Percentiles rank a stretch among this genome's conserved stretches.
These are phyloP conservation scores for Beauveria pseudobassiana DNA, from an alignment of 2,329 filamentous ascomycete genomes.

Conservation along the genomic window DNA sequence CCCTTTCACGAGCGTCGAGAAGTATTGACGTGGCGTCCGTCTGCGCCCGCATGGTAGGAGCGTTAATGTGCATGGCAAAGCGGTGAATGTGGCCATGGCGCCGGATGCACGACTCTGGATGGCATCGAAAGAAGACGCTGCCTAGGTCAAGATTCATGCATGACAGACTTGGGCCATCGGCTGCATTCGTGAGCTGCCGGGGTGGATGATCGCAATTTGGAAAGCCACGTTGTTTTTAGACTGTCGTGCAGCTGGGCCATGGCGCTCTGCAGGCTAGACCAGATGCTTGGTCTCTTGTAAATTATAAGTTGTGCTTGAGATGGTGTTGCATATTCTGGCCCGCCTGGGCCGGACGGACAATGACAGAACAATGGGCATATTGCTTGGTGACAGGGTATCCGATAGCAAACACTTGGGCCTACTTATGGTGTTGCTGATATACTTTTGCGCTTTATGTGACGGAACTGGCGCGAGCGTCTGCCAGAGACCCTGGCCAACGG, in stretches of 20 bases:
- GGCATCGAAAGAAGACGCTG: background rate
- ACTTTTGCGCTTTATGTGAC: no score
- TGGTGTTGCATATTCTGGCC: background rate
- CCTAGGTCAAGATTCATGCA: background rate
- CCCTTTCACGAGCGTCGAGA: background rate
- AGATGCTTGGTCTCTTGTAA: background rate
- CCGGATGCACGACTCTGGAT: background rate
- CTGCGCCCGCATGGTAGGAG: background rate
- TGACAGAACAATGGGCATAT: background rate
- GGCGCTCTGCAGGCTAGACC: background rate
- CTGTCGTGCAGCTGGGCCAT: background rate
- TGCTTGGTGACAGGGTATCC: no score
- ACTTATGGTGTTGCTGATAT: background rate
- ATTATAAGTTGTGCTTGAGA: background rate
- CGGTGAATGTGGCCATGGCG: background rate
- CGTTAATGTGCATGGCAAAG: background rate
- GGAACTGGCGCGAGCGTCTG: background rate
- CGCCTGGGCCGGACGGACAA: background rate
- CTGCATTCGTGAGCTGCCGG: background rate
- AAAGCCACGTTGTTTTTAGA: background rate
- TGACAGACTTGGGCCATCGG: background rate
- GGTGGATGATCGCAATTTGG: constrained; percentile 8
- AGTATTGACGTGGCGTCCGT: background rate
- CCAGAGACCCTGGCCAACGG: background rate
- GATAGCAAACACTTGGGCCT: background rate